Percentiles rank a stretch among this genome's conserved stretches.
Conservation (phyloP, 805 yeast genomes). For the Priceomyces carsonii region DNA sequence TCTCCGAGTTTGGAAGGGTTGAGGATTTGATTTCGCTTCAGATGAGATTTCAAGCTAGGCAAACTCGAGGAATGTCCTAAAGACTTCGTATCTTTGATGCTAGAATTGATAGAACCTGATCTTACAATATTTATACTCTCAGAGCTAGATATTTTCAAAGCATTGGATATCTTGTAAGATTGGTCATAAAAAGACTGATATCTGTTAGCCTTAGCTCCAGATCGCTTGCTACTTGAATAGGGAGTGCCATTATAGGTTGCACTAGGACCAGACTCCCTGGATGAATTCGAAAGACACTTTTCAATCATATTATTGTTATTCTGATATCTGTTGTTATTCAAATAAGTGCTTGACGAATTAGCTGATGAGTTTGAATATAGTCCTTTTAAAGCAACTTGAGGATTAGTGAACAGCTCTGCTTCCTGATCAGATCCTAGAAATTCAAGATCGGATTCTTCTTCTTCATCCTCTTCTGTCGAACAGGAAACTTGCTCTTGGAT, state of each 20-base stretch:
- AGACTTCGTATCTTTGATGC: slow-evolving; percentile 10
- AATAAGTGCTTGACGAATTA: slow-evolving; percentile 35
- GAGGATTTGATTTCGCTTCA: slow-evolving; percentile 4
- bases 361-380: slow-evolving; percentile 30
- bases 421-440: slow-evolving; percentile 10
- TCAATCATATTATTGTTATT: slow-evolving; percentile 21
- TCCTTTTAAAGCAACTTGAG: slow-evolving; percentile 21
- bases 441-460: slow-evolving; percentile 10
- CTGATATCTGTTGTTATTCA: slow-evolving; percentile 9
- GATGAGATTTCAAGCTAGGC: slow-evolving; percentile 20
- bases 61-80: slow-evolving; percentile 28
- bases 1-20: slow-evolving; percentile 7
- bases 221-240: slow-evolving; percentile 21
- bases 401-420: slow-evolving; percentile 19
- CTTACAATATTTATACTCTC: slow-evolving; percentile 23
- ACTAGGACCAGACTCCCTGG: slow-evolving; percentile 25
- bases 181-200: slow-evolving; percentile 51
- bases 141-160: slow-evolving; percentile 33
- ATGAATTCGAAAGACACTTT: slow-evolving; percentile 33
- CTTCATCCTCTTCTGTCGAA: slow-evolving; percentile 19
- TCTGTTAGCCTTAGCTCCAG: slow-evolving; percentile 46
- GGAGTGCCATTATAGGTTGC: slow-evolving; percentile 14
- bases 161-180: slow-evolving; percentile 43
- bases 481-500: slow-evolving; percentile 31
- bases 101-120: slow-evolving; percentile 11